Evolutionary conservation across 2,329 filamentous ascomycete species (phyloP).

Genomic region (Epichloe brachyelytri): DNA sequence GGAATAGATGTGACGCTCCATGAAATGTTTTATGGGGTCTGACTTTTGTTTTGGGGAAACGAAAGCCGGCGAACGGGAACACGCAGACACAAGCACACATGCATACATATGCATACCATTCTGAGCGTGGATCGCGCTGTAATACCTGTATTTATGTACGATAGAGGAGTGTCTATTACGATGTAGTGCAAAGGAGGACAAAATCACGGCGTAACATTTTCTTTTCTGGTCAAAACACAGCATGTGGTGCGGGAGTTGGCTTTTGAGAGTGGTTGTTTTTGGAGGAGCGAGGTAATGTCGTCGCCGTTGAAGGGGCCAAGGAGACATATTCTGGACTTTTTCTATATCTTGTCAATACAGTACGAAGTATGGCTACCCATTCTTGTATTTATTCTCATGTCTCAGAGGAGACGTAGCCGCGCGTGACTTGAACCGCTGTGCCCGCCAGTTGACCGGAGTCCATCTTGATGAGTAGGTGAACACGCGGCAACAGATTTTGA

Average conservation of each 20-base stretch:
- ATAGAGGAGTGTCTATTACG: conserved; percentile 17
- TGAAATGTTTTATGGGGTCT: background rate
- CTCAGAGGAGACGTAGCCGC: conserved; percentile 18
- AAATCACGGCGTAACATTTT: conserved; percentile 11
- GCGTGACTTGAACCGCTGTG: conserved; percentile 23
- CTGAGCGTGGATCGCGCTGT: conserved; percentile 13
- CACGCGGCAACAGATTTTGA: no score
- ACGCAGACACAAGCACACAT: background rate
- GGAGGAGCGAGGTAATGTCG: background rate
- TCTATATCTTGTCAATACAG: background rate
- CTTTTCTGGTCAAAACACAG: conserved; percentile 2
- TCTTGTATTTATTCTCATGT: background rate
- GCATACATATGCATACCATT: background rate
- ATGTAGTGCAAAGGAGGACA: conserved; percentile 8
- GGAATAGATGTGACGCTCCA: conserved; percentile 8
- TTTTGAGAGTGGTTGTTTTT: conserved; percentile 1
- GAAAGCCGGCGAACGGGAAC: conserved; percentile 2
- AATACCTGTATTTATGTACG: conserved; percentile 26
- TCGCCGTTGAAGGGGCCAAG: background rate
- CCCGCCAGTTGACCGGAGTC: conserved; percentile 20
- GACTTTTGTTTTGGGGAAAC: conserved; percentile 15
- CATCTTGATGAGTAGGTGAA: conserved; percentile 16
- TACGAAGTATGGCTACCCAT: background rate
- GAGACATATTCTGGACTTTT: background rate
- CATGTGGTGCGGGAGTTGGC: conserved; percentile 6